A percentile compares a stretch with the other conserved stretches of the same genome.
phyloP scores from a whole-genome alignment of 2,329 filamentous ascomycete species.

The Cytospora paraplurivora region DNA sequence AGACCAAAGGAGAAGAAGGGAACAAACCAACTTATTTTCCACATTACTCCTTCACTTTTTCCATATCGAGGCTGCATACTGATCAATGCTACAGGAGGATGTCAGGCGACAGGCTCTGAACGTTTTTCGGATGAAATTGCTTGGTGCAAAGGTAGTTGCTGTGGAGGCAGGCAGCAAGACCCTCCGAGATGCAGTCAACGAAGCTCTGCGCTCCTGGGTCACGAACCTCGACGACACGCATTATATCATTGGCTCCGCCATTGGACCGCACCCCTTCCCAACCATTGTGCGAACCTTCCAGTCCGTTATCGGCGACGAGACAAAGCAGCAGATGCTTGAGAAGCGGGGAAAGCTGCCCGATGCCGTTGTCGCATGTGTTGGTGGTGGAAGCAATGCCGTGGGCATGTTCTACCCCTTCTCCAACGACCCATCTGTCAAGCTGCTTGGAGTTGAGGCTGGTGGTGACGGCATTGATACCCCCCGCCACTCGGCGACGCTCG shows the following conservation, averaged over 20 bases:
- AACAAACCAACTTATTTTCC: too few relatives aligned
- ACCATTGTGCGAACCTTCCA: conserved; percentile 98
- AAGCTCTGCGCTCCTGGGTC: conserved; percentile 93
- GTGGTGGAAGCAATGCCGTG: conserved; percentile 89
- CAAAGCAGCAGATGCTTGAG: conserved; percentile 85
- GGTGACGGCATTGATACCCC: conserved; percentile 87
- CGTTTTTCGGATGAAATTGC: conserved; percentile 96
- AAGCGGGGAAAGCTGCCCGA: conserved; percentile 88
- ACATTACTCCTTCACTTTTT: neutral
- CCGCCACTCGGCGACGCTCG: conserved; percentile 85
- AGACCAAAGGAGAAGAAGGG: too few relatives aligned
- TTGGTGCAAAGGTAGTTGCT: conserved; percentile 88
- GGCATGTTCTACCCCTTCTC: conserved; percentile 99
- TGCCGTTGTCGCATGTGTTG: conserved; percentile 94
- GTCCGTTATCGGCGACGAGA: conserved; percentile 93
- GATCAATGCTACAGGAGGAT: conserved; percentile 64
- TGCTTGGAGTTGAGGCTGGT: conserved; percentile 92
- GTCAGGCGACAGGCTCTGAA: conserved; percentile 95
- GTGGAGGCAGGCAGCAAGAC: conserved; percentile 89
- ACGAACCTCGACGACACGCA: conserved; percentile 90
- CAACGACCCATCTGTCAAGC: conserved; percentile 79
- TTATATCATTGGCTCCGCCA: conserved; percentile 97
- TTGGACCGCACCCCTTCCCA: conserved; percentile 96
- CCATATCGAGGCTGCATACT: conserved; percentile 29
- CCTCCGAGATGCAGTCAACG: conserved; percentile 87